A percentile compares a stretch with the other conserved stretches of the same genome.
These are phyloP conservation scores for Lasiodiplodia citricola DNA, from an alignment of 2,329 filamentous ascomycete species.

Conservation along the genomic window DNA sequence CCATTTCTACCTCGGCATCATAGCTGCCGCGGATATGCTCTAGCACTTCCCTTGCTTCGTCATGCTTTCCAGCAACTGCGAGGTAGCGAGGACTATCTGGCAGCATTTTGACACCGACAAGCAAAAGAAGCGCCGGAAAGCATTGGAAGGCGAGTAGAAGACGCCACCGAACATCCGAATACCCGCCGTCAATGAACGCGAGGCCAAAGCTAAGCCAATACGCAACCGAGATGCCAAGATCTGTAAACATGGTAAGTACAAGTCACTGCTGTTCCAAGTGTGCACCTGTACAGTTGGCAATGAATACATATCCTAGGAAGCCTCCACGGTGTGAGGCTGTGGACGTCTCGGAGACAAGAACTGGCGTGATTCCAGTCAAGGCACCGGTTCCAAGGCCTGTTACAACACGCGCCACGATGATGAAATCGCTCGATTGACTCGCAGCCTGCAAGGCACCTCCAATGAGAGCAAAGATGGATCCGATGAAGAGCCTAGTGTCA, in stretches of 20 bases:
- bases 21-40: constrained; percentile 40
- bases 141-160: constrained; percentile 46
- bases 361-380: constrained; percentile 28
- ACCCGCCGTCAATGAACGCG: constrained; percentile 31
- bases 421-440: constrained; percentile 53
- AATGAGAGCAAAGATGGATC: constrained; percentile 54
- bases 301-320: constrained; percentile 42
- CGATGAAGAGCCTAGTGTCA: constrained; percentile 46
- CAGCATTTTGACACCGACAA: constrained; percentile 47
- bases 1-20: constrained; percentile 33
- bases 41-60: constrained; percentile 40
- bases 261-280: background rate
- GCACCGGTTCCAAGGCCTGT: constrained; percentile 60
- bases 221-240: constrained; percentile 52
- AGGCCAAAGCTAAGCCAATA: constrained; percentile 35
- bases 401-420: constrained; percentile 56
- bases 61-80: constrained; percentile 33
- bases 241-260: background rate
- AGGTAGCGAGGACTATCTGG: constrained; percentile 53
- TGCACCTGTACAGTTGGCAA: constrained; percentile 51
- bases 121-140: constrained; percentile 49
- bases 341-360: constrained; percentile 26
- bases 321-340: constrained; percentile 25
- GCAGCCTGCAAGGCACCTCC: constrained; percentile 57
- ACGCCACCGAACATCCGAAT: constrained; percentile 34